Conservation (phyloP, 257 asterid genomes). For the Knoxia roxburghii region DNA sequence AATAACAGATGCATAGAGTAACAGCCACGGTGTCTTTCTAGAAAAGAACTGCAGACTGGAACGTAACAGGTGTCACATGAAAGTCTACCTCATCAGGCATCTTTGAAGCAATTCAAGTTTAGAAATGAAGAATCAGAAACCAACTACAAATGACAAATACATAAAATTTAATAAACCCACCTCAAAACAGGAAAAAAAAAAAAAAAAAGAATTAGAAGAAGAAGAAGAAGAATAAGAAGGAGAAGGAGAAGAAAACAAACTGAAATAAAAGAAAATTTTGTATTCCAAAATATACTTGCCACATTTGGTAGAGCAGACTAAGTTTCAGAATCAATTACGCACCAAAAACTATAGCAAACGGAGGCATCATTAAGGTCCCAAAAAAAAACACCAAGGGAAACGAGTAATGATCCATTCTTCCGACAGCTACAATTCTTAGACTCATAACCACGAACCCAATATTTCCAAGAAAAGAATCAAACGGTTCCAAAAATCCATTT, state of each 20-base stretch:
- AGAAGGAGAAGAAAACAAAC: background rate
- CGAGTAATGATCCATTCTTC: background rate
- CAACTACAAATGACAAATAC: constrained; percentile 6
- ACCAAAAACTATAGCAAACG: background rate
- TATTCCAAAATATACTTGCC: background rate
- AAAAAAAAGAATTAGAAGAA: background rate
- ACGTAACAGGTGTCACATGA: constrained; percentile 20
- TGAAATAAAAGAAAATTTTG: background rate
- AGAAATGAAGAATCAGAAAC: constrained; percentile 11
- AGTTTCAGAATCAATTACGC: background rate
- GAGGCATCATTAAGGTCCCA: background rate
- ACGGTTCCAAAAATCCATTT: background rate
- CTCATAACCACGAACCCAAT: background rate
- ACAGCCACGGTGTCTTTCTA: constrained; percentile 11
- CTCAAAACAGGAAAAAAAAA: background rate
- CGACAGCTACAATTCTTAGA: background rate
- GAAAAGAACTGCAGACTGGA: constrained; percentile 4
- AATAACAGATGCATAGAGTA: constrained; percentile 10
- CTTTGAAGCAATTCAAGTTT: constrained; percentile 17
- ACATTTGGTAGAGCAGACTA: background rate
- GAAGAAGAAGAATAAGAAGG: background rate
- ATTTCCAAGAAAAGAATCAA: background rate
- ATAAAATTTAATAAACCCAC: constrained; percentile 1
- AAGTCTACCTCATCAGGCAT: constrained; percentile 13
- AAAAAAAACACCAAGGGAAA: background rate